Evolutionary conservation across 148 eudicot genomes (phyloP), one percentile per base, ranked within the genome.

Genomic region (Rhododendron henanense): DNA sequence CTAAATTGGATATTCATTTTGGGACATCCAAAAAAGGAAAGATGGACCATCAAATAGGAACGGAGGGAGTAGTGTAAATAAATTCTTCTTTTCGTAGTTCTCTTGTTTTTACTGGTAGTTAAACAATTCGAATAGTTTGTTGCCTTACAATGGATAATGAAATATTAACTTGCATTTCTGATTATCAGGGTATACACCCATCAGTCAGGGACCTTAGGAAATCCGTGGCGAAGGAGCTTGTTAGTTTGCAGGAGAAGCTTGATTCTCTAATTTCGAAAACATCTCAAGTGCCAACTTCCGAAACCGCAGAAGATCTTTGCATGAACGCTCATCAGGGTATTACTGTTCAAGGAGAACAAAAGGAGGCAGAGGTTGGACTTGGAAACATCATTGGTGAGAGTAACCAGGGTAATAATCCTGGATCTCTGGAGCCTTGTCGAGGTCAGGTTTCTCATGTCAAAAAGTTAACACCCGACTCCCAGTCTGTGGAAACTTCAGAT

Each of bases 221-320:
- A 88, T 89, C 91, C 1, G 91, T 93, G 69, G 96, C 95, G 2
- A 94, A 89, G 86, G 94, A 94, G 91, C 92, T 96, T 47, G 91
- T 91, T n/a, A 85, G 59, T 15, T 81, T 93, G 59, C 96, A 94
- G 81, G 98, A 94, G 88, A 92, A 88, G 85, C 91, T 94, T 15
- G 99, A 96, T 84, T 81, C 85, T 9, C 45, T 94, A 51, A 31
- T 48, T 69, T 83, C 47, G 19, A 78, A 78, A 65, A 87, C 85
- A 71, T 63, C 89, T 63, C 82, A 79, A 51, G 63, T 10, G 11
- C 39, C 51, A 9, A 9, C 19, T 57, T n/a, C 33, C 6, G 39
- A 75, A 15, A 65, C 35, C 0, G 45, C 16, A 47, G 69, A 23
- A 81, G 83, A 76, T 35, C 74, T 33, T 71, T 25, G 53, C 10